These are phyloP conservation scores for Aotearoamyces nothofagi DNA, from an alignment of 2,329 filamentous ascomycete genomes.

Conservation along the genomic window DNA sequence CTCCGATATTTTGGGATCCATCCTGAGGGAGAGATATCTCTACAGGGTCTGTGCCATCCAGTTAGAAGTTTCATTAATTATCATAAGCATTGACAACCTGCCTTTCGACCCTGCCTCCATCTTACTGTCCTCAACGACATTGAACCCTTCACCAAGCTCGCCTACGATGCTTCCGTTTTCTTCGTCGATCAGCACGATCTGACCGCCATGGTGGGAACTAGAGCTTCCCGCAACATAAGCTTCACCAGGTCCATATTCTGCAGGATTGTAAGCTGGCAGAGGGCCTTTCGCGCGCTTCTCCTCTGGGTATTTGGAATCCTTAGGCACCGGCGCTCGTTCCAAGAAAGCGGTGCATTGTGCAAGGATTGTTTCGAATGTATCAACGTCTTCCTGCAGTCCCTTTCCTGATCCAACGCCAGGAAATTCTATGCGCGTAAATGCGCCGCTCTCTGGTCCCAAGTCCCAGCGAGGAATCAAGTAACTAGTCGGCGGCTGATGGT, in stretches of 20 bases:
- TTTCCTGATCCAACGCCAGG: conserved; percentile 55
- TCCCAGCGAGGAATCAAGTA: conserved; percentile 96
- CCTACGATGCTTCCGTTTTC: conserved; percentile 93
- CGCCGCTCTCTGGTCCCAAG: conserved; percentile 70
- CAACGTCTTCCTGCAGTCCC: conserved; percentile 77
- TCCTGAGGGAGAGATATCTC: conserved; percentile 61
- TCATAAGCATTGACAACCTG: conserved; percentile 20
- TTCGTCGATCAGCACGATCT: conserved; percentile 88
- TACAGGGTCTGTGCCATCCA: conserved; percentile 46
- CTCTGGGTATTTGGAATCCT: conserved; percentile 1
- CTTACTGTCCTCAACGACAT: conserved; percentile 61
- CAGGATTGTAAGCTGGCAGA: conserved; percentile 60
- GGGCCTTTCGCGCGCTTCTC: conserved; percentile 20
- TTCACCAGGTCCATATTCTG: conserved; percentile 64
- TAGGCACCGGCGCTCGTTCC: conserved; percentile 55
- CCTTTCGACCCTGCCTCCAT: conserved; percentile 85
- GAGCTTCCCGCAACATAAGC: conserved; percentile 53
- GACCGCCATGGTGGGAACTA: conserved; percentile 44
- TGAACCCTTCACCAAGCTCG: conserved; percentile 70
- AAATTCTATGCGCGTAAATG: conserved; percentile 89
- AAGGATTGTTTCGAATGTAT: conserved; percentile 94
- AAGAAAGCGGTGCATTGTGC: conserved; percentile 96
- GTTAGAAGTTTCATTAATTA: neutral
- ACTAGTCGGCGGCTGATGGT: conserved; percentile 82
- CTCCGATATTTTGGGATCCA: conserved; percentile 48